Conservation (phyloP, 2,329 filamentous ascomycete genomes). For the Elsinoe fawcettii region DNA sequence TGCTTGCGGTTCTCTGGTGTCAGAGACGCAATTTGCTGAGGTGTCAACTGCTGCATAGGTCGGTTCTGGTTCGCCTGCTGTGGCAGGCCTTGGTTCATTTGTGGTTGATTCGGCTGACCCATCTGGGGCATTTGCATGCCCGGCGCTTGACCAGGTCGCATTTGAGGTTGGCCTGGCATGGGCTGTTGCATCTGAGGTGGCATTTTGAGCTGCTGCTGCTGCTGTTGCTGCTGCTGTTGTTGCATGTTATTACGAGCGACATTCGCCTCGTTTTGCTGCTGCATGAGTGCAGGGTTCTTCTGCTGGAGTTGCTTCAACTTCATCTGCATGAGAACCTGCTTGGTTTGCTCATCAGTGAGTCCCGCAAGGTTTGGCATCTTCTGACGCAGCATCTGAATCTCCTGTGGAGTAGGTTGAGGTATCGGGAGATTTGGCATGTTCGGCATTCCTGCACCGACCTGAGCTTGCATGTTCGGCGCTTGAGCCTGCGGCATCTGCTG, state of each 20-base stretch:
- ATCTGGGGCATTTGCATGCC: slow-evolving; percentile 6
- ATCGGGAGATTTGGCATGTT: slow-evolving; percentile 18
- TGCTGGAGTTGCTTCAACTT: slow-evolving; percentile 19
- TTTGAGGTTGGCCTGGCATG: slow-evolving; percentile 26
- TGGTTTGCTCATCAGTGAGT: slow-evolving; percentile 38
- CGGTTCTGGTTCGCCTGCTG: slow-evolving; percentile 13
- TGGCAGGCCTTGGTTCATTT: slow-evolving; percentile 15
- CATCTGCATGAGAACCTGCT: slow-evolving; percentile 25
- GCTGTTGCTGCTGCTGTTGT: slow-evolving; percentile 20
- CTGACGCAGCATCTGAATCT: slow-evolving; percentile 34
- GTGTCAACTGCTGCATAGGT: slow-evolving; percentile 17
- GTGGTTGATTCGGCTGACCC: slow-evolving; percentile 21
- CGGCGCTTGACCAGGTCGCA: slow-evolving; percentile 16
- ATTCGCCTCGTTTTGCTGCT: slow-evolving; percentile 27
- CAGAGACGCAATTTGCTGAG: slow-evolving; percentile 24
- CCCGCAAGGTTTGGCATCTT: slow-evolving; percentile 22
- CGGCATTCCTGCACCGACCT: slow-evolving; percentile 13
- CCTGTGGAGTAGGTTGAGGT: slow-evolving; percentile 32
- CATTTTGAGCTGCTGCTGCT: slow-evolving; percentile 20
- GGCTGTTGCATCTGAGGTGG: slow-evolving; percentile 27
- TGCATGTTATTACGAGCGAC: slow-evolving; percentile 14
- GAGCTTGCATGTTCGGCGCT: slow-evolving; percentile 18
- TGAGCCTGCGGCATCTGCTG: slow-evolving; percentile 17
- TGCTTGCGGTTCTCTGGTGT: slow-evolving; percentile 20
- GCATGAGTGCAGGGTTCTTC: slow-evolving; percentile 26